Base-by-base conservation (phyloP, 208 protist species). In the Wallacemonas sp. region DNA sequence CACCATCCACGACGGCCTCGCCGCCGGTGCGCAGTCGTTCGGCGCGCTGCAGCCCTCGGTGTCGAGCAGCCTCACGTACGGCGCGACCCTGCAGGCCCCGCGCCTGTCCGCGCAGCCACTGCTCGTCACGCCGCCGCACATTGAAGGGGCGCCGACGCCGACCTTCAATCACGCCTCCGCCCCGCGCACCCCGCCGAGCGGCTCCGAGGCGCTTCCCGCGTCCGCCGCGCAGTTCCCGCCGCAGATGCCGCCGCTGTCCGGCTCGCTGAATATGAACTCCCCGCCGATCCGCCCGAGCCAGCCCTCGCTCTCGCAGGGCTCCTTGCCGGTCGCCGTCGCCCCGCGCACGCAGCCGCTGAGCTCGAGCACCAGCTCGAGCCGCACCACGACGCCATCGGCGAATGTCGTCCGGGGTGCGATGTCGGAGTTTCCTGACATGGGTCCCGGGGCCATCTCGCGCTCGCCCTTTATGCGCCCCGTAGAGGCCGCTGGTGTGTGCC, bases 271-370 rank as follows among this genome's bases (percentile, higher is more conserved):
- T 3, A 45, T 20, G 12, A 22, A 16, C 2, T 29, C 29, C 0
- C 52, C 26, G 22, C 25, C 8, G 55, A 32, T 49, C 18, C 29
- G 11, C 22, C 23, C 32, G 23, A 46, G 25, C 29, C 52, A 59
- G 32, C 29, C 14, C 52, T 59, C 52, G 29, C 18, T 25, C 31
- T 59, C 52, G 10, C 52, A 59, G 7, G 73, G 72, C 16, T 38
- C 68, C 1, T 55, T 72, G 26, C 69, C 65, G 7, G 77, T 84
- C 2, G 77, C 77, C 7, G 57, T 65, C 7, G 70, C 67, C 1
- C 79, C 79, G 0, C 70, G 31, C 25, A 71, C 79, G 44, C 74
- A 45, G 64, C 71, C 79, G 46, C 57, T 84, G 11, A 65, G 44
- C 64, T 38, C 33, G 8, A 70, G 64, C 64, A 66, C 70, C n/a